These are phyloP conservation scores for Melanomma pulvis-pyrius DNA, from an alignment of 495 filamentous ascomycete genomes.

Conservation along the genomic window DNA sequence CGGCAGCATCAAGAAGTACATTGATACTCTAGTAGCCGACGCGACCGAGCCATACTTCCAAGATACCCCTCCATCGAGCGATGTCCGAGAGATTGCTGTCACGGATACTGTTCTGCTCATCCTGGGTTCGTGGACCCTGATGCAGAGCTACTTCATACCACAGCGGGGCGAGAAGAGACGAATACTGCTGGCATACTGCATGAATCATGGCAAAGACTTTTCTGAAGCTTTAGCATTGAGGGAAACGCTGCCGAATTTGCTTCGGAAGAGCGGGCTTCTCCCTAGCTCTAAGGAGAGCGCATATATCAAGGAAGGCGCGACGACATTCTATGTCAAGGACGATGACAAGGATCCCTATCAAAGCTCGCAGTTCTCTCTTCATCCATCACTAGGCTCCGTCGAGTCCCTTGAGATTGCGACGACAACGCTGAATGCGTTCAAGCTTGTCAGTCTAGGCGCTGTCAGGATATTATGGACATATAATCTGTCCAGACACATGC, in stretches of 20 bases:
- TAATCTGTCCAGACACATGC: constrained; percentile 1
- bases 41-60: background rate
- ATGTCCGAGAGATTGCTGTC: constrained; percentile 1
- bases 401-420: background rate
- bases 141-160: constrained; percentile 9
- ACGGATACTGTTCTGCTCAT: constrained; percentile 7
- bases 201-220: background rate
- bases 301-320: background rate
- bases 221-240: background rate
- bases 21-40: background rate
- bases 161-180: background rate
- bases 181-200: background rate
- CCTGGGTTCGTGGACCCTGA: constrained; percentile 1
- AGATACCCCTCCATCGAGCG: constrained; percentile 2
- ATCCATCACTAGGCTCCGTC: background rate
- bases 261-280: background rate
- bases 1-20: background rate
- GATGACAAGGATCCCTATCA: background rate
- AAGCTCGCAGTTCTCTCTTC: background rate
- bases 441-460: background rate
- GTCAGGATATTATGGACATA: background rate
- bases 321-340: background rate
- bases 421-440: background rate
- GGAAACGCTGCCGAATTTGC: background rate
- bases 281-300: background rate